phyloP scores from a whole-genome alignment of 176 grass and related monocot species.

The Metroxylon sagu region DNA sequence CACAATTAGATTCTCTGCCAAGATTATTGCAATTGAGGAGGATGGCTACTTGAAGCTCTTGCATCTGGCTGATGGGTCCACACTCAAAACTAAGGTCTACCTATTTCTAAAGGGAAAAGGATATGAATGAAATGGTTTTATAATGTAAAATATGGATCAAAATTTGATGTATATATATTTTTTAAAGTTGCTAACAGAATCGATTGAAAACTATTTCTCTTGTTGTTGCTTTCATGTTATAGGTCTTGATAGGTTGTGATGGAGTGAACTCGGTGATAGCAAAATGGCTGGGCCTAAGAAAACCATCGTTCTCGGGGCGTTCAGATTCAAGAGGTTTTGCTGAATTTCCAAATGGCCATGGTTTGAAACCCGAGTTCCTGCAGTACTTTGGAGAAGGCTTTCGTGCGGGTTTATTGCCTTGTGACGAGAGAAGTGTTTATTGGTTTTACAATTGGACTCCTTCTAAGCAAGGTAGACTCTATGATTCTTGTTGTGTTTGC shows the following conservation, averaged over 20 bases:
- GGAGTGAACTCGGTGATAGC: conserved; percentile 70
- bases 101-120: neutral
- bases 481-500: neutral
- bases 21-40: conserved; percentile 48
- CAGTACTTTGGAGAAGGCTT: conserved; percentile 36
- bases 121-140: neutral
- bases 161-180: neutral
- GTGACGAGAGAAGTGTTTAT: conserved; percentile 39
- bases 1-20: conserved; percentile 74
- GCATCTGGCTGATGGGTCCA: conserved; percentile 48
- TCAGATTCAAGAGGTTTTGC: conserved; percentile 43
- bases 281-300: conserved; percentile 41
- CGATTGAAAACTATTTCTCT: no score
- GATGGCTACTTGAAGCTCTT: conserved; percentile 35
- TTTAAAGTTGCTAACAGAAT: neutral
- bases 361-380: conserved; percentile 37
- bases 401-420: conserved; percentile 37
- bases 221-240: no score
- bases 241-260: conserved; percentile 64
- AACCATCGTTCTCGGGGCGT: conserved; percentile 34
- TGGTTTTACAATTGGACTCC: conserved; percentile 80
- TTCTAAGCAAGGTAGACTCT: conserved; percentile 10
- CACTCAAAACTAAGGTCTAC: conserved; percentile 51
- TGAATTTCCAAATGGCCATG: conserved; percentile 32
- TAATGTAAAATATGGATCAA: no score